Evolutionary conservation across 2,329 filamentous ascomycete species (phyloP).

Genomic region (Penicillium sp.): DNA sequence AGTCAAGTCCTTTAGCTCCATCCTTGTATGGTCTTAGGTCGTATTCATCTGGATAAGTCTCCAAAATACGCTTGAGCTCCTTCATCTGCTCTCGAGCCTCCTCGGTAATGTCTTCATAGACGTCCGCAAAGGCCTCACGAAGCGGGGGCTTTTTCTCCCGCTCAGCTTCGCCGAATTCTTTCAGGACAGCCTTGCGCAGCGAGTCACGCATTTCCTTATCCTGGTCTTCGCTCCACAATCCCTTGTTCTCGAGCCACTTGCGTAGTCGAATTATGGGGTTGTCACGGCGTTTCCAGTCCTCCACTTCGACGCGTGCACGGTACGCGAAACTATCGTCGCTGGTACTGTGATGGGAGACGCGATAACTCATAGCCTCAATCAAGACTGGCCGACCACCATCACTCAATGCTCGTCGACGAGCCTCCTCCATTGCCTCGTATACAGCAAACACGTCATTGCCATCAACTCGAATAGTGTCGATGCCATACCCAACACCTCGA

Average conservation of each 20-base stretch:
- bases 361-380: slow-evolving; percentile 96
- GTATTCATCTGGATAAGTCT: slow-evolving; percentile 91
- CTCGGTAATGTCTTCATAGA: slow-evolving; percentile 86
- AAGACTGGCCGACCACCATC: slow-evolving; percentile 82
- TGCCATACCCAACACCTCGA: slow-evolving; percentile 87
- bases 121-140: slow-evolving; percentile 73
- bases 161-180: slow-evolving; percentile 76
- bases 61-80: slow-evolving; percentile 75
- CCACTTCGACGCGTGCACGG: slow-evolving; percentile 87
- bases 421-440: slow-evolving; percentile 75
- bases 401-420: slow-evolving; percentile 75
- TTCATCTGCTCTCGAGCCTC: slow-evolving; percentile 76
- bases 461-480: slow-evolving; percentile 88
- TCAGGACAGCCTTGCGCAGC: slow-evolving; percentile 75
- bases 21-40: slow-evolving; percentile 77
- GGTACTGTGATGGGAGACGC: slow-evolving; percentile 96
- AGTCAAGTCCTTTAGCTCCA: slow-evolving; percentile 66
- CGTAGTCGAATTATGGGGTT: slow-evolving; percentile 84
- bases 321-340: slow-evolving; percentile 98
- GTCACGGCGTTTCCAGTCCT: slow-evolving; percentile 89
- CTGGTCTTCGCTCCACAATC: slow-evolving; percentile 80
- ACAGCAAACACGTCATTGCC: slow-evolving; percentile 96
- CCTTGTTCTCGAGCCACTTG: slow-evolving; percentile 86
- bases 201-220: slow-evolving; percentile 73
- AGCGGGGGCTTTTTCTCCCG: slow-evolving; percentile 59